Base-by-base conservation (phyloP, 1,284 basidiomycete species). In the Moesziomyces sp. region DNA sequence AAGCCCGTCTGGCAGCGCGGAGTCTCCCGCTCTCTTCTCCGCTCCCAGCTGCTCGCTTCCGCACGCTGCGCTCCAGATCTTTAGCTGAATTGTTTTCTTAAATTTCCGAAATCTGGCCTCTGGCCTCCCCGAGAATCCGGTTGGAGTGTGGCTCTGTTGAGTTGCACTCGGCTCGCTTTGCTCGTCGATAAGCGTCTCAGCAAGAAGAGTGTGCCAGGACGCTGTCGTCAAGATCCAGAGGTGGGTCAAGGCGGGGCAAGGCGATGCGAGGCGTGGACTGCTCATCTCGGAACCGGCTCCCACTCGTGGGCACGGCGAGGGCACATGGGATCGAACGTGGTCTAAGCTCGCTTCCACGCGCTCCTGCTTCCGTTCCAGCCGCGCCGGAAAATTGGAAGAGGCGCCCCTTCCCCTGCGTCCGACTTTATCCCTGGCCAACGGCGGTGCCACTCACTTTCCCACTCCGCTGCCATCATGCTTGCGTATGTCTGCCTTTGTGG, bases 371-470 rank as follows among this genome's bases (percentile, higher is more conserved):
- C 24, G 28, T 35, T 30, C 38, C 38, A 40, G 38, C 16, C 38
- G 46, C 38, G 42, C 48, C 43, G 48, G 42, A 50, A 50, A 58
- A 42, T 42, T 56, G 40, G 16, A 48, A 2, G 48, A 50, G 56
- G 54, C 46, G 47, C 46, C 48, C 43, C 26, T 38, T 46, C 28
- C 23, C 48, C 56, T 58, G 38, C n/a, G 46, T 9, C 34, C 48
- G 50, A 51, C 56, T 46, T 56, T 58, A 58, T 58, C 56, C 56
- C 50, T 42, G 46, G 38, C 18, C 42, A 44, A 40, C 26, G 18
- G 19, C n/a, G 21, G 26, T 18, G 28, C 28, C 46, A 23, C 35
- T 21, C 46, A 23, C 23, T 28, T 56, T 43, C 24, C 23, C 30
- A 48, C 53, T 56, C 53, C 46, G 53, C 40, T 34, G 26, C 26